These are phyloP conservation scores for Chrysoporthe austroafricana DNA, from an alignment of 2,329 filamentous ascomycete genomes.

Conservation along the genomic window DNA sequence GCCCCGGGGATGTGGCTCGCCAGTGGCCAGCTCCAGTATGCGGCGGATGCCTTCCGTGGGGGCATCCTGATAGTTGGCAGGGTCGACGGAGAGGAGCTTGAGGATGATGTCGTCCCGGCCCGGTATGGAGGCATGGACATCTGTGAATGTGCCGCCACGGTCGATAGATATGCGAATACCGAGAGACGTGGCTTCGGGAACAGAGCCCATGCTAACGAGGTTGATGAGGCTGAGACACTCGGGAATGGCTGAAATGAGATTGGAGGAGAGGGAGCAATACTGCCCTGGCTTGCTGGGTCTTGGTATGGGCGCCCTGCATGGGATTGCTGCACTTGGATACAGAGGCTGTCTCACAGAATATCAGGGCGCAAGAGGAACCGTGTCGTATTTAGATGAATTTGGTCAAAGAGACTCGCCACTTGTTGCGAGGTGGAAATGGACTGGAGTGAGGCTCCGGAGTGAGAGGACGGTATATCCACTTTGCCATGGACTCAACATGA, in stretches of 20 bases:
- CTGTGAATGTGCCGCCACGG: constrained; percentile 69
- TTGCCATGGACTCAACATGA: constrained; percentile 3
- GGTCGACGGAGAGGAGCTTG: constrained; percentile 71
- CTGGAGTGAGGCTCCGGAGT: constrained; percentile 7
- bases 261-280: background rate
- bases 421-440: background rate
- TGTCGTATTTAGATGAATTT: background rate
- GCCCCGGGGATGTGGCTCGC: constrained; percentile 37
- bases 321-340: background rate
- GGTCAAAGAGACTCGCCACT: background rate
- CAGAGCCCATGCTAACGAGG: constrained; percentile 17
- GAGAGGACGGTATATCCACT: background rate
- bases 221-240: background rate
- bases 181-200: constrained; percentile 12
- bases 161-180: constrained; percentile 36
- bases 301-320: background rate
- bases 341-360: background rate
- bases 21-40: constrained; percentile 40
- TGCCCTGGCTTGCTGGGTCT: background rate
- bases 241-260: background rate
- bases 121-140: constrained; percentile 65
- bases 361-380: background rate
- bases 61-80: constrained; percentile 68
- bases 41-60: constrained; percentile 69
- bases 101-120: constrained; percentile 67